A percentile compares a stretch with the other conserved stretches of the same genome.
These are phyloP conservation scores for Fraxinus paxiana DNA, from an alignment of 305 asterid genomes.

Conservation along the genomic window DNA sequence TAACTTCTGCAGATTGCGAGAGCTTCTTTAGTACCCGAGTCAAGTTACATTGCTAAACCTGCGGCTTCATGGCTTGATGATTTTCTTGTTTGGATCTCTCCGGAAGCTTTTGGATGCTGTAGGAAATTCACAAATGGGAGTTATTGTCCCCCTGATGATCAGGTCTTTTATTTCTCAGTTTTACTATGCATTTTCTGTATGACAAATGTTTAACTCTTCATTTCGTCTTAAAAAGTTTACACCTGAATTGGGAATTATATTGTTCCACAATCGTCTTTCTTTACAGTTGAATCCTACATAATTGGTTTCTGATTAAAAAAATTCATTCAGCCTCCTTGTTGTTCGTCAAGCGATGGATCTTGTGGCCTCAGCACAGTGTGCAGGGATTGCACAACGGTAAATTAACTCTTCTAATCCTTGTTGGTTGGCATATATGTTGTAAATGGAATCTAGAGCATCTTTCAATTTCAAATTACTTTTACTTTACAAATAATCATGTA, in stretches of 20 bases:
- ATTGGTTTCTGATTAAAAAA: neutral
- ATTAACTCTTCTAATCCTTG: neutral
- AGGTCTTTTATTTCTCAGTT: constrained; percentile 39
- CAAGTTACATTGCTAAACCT: constrained; percentile 93
- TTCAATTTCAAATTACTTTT: neutral
- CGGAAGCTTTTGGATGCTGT: constrained; percentile 96
- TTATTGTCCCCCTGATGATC: constrained; percentile 92
- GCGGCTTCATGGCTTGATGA: constrained; percentile 91
- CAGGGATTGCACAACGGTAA: constrained; percentile 92
- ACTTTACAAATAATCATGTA: neutral
- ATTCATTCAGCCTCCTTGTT: constrained; percentile 79
- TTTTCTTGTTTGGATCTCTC: constrained; percentile 44
- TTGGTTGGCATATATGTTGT: neutral
- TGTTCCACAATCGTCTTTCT: neutral
- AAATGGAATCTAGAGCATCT: neutral
- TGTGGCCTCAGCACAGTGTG: constrained; percentile 66
- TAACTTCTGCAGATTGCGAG: constrained; percentile 53
- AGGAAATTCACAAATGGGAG: constrained; percentile 78
- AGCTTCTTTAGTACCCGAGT: constrained; percentile 79
- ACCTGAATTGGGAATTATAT: neutral
- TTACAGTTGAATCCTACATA: neutral
- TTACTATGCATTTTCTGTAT: neutral
- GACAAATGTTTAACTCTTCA: neutral
- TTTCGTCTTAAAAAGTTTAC: constrained; percentile 8
- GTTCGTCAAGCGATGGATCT: constrained; percentile 54